Percentiles rank a stretch among this genome's conserved stretches.
Evolutionary conservation across 2,329 filamentous ascomycete genomes (phyloP).

Genomic region (Colletotrichum tamarilloi): DNA sequence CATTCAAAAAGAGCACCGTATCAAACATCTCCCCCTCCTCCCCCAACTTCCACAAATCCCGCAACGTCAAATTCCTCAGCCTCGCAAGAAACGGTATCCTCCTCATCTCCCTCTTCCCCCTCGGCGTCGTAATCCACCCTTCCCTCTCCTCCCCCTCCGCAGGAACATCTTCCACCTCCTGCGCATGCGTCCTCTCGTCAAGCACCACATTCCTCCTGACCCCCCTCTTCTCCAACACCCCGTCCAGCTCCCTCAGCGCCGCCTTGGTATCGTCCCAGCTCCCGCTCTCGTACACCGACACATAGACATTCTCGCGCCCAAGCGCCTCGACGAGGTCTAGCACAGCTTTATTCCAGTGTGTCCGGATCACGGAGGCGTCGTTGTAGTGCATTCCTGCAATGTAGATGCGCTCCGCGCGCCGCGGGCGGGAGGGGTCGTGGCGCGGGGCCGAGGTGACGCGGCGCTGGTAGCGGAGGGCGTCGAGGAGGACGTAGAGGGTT

Average conservation of each 20-base stretch:
- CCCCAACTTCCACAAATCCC: constrained; percentile 64
- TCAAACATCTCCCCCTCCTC: constrained; percentile 64
- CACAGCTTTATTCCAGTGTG: constrained; percentile 72
- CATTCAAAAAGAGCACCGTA: constrained; percentile 71
- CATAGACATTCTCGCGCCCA: constrained; percentile 73
- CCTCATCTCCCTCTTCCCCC: constrained; percentile 65
- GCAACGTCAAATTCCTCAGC: constrained; percentile 72
- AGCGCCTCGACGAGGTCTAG: constrained; percentile 66
- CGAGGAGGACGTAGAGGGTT: constrained; percentile 50
- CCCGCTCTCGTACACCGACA: constrained; percentile 76
- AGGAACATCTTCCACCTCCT: constrained; percentile 56
- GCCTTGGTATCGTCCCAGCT: constrained; percentile 76
- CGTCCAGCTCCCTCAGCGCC: constrained; percentile 67
- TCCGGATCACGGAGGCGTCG: constrained; percentile 67
- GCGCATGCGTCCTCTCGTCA: constrained; percentile 68
- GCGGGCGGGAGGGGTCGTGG: constrained; percentile 37
- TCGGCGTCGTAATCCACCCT: constrained; percentile 73
- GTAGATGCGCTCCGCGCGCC: constrained; percentile 62
- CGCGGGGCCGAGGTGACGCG: constrained; percentile 12
- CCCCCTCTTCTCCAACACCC: constrained; percentile 60
- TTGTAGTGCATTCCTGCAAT: constrained; percentile 79
- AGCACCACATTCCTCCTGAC: constrained; percentile 67
- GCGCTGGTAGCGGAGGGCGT: constrained; percentile 49
- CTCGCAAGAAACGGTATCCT: constrained; percentile 76
- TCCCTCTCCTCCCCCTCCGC: constrained; percentile 47